Evolutionary conservation across 495 filamentous ascomycete genomes (phyloP).

Genomic region (Jackrogersella minutella): DNA sequence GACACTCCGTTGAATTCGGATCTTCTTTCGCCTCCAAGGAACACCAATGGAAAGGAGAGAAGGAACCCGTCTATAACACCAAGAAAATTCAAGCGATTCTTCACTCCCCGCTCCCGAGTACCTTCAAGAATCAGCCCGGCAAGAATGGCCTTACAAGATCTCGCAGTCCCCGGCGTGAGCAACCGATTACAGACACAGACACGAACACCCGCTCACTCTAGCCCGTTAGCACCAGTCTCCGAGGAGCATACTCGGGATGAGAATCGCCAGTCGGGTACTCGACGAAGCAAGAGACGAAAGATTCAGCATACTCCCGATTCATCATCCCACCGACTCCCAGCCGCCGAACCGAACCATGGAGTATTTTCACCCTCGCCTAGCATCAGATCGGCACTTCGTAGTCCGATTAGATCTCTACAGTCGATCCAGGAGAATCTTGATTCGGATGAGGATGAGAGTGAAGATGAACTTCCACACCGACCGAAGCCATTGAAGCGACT

Average conservation of each 20-base stretch:
- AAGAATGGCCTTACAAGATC: slow-evolving; percentile 72
- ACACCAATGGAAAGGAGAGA: slow-evolving; percentile 52
- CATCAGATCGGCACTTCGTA: slow-evolving; percentile 41
- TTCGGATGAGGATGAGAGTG: slow-evolving; percentile 41
- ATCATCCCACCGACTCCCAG: slow-evolving; percentile 40
- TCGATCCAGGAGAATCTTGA: slow-evolving; percentile 42
- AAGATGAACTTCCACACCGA: slow-evolving; percentile 40
- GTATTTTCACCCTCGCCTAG: slow-evolving; percentile 33
- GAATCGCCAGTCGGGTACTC: slow-evolving; percentile 36
- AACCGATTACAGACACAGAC: slow-evolving; percentile 58
- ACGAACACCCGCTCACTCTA: slow-evolving; percentile 52
- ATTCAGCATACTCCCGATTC: slow-evolving; percentile 47
- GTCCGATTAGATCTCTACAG: slow-evolving; percentile 49
- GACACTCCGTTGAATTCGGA: slow-evolving; percentile 18
- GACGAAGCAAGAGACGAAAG: slow-evolving; percentile 51
- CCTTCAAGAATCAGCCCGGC: slow-evolving; percentile 58
- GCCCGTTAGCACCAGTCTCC: slow-evolving; percentile 51
- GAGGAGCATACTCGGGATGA: slow-evolving; percentile 44
- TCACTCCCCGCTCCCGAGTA: slow-evolving; percentile 70
- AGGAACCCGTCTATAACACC: slow-evolving; percentile 70
- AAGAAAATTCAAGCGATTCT: slow-evolving; percentile 80
- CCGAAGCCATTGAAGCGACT: slow-evolving; percentile 27
- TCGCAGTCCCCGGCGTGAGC: slow-evolving; percentile 70
- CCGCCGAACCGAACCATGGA: slow-evolving; percentile 37
- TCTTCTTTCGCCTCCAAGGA: slow-evolving; percentile 50